phyloP scores from a whole-genome alignment of 2,329 filamentous ascomycete species.

The Bipolaris oryzae region DNA sequence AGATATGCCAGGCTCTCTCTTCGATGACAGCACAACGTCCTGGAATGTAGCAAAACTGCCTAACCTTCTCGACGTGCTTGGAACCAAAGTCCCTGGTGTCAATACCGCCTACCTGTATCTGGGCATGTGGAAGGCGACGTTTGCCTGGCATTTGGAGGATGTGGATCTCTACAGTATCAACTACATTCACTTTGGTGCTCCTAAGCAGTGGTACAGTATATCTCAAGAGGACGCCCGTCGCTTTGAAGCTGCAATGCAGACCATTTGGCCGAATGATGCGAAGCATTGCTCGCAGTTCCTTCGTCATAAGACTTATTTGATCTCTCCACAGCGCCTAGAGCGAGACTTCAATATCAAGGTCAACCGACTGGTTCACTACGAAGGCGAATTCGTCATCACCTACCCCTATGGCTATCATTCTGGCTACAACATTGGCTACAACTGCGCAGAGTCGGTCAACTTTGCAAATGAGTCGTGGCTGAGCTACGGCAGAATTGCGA shows the following conservation, averaged over 20 bases:
- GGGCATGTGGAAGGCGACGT: slow-evolving; percentile 99
- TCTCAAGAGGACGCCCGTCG: slow-evolving; percentile 91
- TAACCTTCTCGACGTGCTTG: slow-evolving; percentile 90
- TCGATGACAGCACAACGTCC: slow-evolving; percentile 78
- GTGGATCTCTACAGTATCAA: slow-evolving; percentile 99
- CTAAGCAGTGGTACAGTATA: slow-evolving; percentile 99
- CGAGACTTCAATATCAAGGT: slow-evolving; percentile 93
- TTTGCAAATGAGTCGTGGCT: slow-evolving; percentile 96
- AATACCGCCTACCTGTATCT: slow-evolving; percentile 98
- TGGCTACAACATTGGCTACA: slow-evolving; percentile 96
- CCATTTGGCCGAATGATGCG: slow-evolving; percentile 90
- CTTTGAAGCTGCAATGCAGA: slow-evolving; percentile 95
- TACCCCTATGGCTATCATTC: slow-evolving; percentile 99
- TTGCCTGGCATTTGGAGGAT: slow-evolving; percentile 98
- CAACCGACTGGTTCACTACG: slow-evolving; percentile 93
- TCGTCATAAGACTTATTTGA: slow-evolving; percentile 95
- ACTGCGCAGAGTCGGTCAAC: slow-evolving; percentile 98
- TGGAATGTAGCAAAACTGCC: slow-evolving; percentile 97
- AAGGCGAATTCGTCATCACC: slow-evolving; percentile 97
- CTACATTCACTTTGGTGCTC: slow-evolving; percentile 97
- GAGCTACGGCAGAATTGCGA: slow-evolving; percentile 91
- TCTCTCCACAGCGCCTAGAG: slow-evolving; percentile 85
- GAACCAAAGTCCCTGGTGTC: slow-evolving; percentile 94
- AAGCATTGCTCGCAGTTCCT: slow-evolving; percentile 97
- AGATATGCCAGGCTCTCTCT: slow-evolving; percentile 93